Evolutionary conservation across 2,329 filamentous ascomycete species (phyloP).

Genomic region (Colletotrichum tamarilloi): DNA sequence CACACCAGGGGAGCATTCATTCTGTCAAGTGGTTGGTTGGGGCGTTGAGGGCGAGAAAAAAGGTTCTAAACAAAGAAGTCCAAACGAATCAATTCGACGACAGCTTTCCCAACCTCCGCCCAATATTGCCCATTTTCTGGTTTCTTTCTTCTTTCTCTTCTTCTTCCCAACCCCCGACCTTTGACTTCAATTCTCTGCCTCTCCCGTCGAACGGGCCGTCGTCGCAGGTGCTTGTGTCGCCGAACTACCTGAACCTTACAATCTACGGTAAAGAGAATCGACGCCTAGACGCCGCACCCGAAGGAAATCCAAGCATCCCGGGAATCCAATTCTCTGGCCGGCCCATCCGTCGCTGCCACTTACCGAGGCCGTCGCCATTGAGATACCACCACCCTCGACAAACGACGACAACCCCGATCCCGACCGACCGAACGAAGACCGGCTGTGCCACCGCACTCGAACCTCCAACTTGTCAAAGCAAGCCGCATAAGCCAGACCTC

Average conservation of each 20-base stretch:
- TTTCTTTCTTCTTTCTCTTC: too few species aligned
- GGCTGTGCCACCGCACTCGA: not conserved
- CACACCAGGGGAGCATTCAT: not conserved
- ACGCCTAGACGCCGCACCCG: not conserved
- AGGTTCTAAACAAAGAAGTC: not conserved
- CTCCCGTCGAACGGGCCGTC: not conserved
- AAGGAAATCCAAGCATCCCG: not conserved
- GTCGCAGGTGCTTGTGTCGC: not conserved
- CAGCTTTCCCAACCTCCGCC: conserved; percentile 1
- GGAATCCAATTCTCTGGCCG: not conserved
- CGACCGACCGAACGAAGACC: not conserved
- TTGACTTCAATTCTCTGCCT: not conserved
- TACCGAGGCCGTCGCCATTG: not conserved
- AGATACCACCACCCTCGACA: not conserved
- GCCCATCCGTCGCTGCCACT: not conserved
- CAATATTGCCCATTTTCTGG: not conserved
- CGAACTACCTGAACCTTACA: not conserved
- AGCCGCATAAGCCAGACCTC: too few species aligned
- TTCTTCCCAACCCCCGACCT: not conserved
- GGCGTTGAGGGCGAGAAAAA: not conserved
- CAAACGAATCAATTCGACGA: not conserved
- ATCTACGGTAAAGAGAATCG: not conserved
- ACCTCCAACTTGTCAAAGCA: too few species aligned
- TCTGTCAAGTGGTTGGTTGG: conserved; percentile 1
- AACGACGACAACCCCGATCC: not conserved